Percentiles rank a stretch among this genome's conserved stretches.
phyloP scores from a whole-genome alignment of 2,329 filamentous ascomycete species.

The Fonsecaea nubica region DNA sequence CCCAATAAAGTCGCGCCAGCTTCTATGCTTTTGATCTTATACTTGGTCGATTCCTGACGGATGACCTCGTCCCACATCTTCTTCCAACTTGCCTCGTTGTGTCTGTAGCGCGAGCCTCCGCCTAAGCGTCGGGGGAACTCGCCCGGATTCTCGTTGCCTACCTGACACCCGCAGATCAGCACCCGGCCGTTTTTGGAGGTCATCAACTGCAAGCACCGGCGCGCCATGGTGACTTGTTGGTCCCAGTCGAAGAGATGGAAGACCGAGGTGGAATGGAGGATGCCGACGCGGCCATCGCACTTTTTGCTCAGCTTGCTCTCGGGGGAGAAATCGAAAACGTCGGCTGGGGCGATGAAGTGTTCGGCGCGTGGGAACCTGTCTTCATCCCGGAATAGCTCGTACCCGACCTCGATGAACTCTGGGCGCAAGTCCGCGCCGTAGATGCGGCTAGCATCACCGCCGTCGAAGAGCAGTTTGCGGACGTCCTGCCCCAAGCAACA shows the following conservation, averaged over 20 bases:
- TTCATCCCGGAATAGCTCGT: slow-evolving; percentile 51
- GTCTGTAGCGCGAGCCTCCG: slow-evolving; percentile 34
- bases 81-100: slow-evolving; percentile 58
- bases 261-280: slow-evolving; percentile 48
- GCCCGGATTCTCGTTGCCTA: slow-evolving; percentile 35
- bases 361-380: slow-evolving; percentile 42
- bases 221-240: slow-evolving; percentile 42
- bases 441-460: slow-evolving; percentile 57
- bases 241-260: slow-evolving; percentile 52
- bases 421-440: slow-evolving; percentile 42
- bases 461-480: slow-evolving; percentile 54
- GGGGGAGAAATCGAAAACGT: slow-evolving; percentile 40
- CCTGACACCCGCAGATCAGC: slow-evolving; percentile 41
- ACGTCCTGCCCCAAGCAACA: slow-evolving; percentile 54
- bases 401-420: slow-evolving; percentile 51
- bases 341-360: slow-evolving; percentile 48
- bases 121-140: slow-evolving; percentile 32
- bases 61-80: slow-evolving; percentile 63
- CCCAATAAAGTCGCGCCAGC: slow-evolving; percentile 29
- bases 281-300: slow-evolving; percentile 43
- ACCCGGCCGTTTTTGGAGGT: slow-evolving; percentile 21
- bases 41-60: slow-evolving; percentile 38
- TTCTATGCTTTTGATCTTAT: slow-evolving; percentile 39
- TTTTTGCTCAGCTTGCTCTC: slow-evolving; percentile 30
- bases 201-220: slow-evolving; percentile 36